phyloP scores from a whole-genome alignment of 352 stramenopile genomes.

The Peronospora farinosa region DNA sequence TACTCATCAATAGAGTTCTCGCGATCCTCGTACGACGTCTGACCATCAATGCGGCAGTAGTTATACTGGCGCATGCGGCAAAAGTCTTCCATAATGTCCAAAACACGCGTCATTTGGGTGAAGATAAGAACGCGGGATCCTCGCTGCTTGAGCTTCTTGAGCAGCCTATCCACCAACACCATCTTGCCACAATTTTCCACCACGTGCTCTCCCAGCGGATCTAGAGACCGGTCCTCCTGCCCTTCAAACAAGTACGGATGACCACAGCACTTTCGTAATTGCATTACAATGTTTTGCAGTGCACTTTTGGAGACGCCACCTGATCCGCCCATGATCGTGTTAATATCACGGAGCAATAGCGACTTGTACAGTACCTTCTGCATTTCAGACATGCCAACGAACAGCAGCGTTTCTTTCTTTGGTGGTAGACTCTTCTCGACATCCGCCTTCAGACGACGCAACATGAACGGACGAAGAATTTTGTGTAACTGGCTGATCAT shows the following conservation, averaged over 20 bases:
- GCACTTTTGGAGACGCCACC: conserved; percentile 72
- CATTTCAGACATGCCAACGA: conserved; percentile 87
- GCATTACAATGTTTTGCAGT: conserved; percentile 85
- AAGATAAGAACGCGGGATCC: conserved; percentile 89
- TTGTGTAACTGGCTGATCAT: conserved; percentile 87
- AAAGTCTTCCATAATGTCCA: conserved; percentile 95
- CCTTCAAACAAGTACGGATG: conserved; percentile 93
- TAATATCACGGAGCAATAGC: conserved; percentile 93
- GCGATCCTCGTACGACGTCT: conserved; percentile 83
- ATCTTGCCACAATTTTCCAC: conserved; percentile 98
- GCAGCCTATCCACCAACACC: conserved; percentile 91
- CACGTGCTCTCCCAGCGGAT: conserved; percentile 94
- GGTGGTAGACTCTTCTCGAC: conserved; percentile 96
- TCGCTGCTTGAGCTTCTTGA: conserved; percentile 82
- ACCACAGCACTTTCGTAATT: conserved; percentile 84
- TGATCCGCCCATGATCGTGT: conserved; percentile 67
- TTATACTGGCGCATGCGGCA: conserved; percentile 91
- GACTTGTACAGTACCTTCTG: conserved; percentile 97
- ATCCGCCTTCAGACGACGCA: conserved; percentile 97
- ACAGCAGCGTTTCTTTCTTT: conserved; percentile 96
- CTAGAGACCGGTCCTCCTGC: conserved; percentile 91
- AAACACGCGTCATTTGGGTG: conserved; percentile 89
- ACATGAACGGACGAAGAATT: conserved; percentile 92
- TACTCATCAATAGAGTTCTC: conserved; percentile 89
- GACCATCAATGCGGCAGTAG: conserved; percentile 86